A percentile compares a stretch with the other conserved stretches of the same genome.
phyloP scores from a whole-genome alignment of 2,329 filamentous ascomycete genomes.

The Metarhizium brunneum region DNA sequence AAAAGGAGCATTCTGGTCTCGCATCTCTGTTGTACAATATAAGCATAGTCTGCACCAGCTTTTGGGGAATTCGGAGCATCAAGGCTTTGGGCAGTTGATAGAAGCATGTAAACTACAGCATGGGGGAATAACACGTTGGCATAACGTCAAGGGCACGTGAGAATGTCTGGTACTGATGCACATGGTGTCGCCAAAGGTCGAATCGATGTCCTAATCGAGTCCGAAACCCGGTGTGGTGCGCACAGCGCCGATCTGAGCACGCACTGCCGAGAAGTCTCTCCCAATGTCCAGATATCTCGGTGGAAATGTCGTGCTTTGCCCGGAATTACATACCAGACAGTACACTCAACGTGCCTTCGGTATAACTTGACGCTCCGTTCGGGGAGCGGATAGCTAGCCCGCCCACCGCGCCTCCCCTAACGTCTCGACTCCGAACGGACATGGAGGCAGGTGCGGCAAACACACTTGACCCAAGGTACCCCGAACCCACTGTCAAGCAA shows the following conservation, averaged over 20 bases:
- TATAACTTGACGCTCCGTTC: constrained; percentile 5
- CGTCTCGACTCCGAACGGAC: too few species aligned
- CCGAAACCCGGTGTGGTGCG: background rate
- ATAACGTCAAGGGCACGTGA: too few species aligned
- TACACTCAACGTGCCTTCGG: constrained; percentile 2
- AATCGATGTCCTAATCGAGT: background rate
- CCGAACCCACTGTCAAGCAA: too few species aligned
- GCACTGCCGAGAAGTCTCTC: background rate
- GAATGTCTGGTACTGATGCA: too few species aligned
- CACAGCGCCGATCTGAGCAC: background rate
- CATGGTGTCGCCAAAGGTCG: background rate
- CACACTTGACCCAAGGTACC: too few species aligned
- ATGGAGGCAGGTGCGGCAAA: too few species aligned
- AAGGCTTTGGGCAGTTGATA: background rate
- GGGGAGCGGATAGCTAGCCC: background rate
- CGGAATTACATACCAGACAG: too few species aligned
- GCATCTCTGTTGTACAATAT: background rate
- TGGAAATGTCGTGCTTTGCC: too few species aligned
- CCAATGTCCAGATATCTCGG: background rate
- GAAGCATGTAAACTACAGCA: background rate
- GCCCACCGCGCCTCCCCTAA: background rate
- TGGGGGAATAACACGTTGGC: too few species aligned
- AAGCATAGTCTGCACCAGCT: background rate
- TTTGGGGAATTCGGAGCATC: background rate
- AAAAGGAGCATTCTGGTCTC: background rate